Percentiles rank a stretch among this genome's conserved stretches.
phyloP scores from a whole-genome alignment of 2,329 filamentous ascomycete species.

The Aspergillus fumigatus region DNA sequence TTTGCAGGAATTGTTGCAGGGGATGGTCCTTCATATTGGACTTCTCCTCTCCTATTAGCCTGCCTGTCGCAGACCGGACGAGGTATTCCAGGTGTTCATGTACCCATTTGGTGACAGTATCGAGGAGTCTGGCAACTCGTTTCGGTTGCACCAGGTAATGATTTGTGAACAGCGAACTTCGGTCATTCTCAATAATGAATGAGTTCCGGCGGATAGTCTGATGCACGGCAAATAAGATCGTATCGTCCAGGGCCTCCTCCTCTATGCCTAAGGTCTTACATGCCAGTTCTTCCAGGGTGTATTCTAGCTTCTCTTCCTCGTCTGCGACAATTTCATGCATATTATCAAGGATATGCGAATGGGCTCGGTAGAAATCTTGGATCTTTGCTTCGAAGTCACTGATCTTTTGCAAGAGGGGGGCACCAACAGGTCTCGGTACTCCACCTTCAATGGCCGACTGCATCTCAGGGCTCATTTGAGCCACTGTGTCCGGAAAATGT shows the following conservation, averaged over 20 bases:
- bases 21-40: constrained; percentile 31
- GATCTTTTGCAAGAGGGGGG: constrained; percentile 32
- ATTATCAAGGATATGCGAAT: constrained; percentile 31
- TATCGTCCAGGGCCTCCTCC: constrained; percentile 25
- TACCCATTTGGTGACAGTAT: constrained; percentile 53
- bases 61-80: constrained; percentile 22
- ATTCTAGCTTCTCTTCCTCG: constrained; percentile 27
- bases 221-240: constrained; percentile 34
- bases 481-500: constrained; percentile 44
- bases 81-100: constrained; percentile 45
- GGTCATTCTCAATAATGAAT: constrained; percentile 33
- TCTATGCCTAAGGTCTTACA: constrained; percentile 30
- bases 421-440: constrained; percentile 36
- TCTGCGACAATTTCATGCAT: constrained; percentile 38
- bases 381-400: constrained; percentile 30
- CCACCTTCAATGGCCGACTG: constrained; percentile 39
- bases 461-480: constrained; percentile 24
- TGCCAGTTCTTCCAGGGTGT: constrained; percentile 37
- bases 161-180: constrained; percentile 30
- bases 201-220: constrained; percentile 26
- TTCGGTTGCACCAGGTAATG: constrained; percentile 50
- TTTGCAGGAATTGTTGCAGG: constrained; percentile 41
- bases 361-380: constrained; percentile 30
- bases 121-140: constrained; percentile 44
- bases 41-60: constrained; percentile 9